Conservation (phyloP, 305 asterid species). For the Fraxinus ornus region DNA sequence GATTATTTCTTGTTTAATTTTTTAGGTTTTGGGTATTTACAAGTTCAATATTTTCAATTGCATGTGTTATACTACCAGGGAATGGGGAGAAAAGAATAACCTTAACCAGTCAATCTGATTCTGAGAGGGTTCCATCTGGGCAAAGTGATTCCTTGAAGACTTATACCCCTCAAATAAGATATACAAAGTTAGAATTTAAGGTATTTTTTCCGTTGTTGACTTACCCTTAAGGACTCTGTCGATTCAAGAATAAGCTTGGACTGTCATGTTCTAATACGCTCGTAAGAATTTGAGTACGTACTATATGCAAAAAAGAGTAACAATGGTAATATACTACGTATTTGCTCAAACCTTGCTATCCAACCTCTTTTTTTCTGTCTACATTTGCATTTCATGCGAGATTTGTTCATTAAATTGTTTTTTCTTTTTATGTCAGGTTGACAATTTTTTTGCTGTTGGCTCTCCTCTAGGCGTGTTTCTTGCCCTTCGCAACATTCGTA, state of each 20-base stretch:
- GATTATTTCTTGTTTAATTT: slow-evolving; percentile 8
- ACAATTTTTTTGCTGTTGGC: slow-evolving; percentile 53
- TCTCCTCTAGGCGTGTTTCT: slow-evolving; percentile 63
- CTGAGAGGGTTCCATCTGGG: slow-evolving; percentile 37
- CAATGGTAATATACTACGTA: background rate
- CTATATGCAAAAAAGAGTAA: background rate
- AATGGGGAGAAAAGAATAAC: slow-evolving; percentile 32
- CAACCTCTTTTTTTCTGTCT: background rate
- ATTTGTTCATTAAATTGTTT: background rate
- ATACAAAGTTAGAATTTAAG: slow-evolving; percentile 82
- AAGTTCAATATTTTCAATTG: slow-evolving; percentile 19
- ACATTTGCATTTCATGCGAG: background rate
- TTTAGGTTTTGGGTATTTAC: background rate
- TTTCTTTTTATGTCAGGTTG: slow-evolving; percentile 37
- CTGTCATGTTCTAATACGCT: background rate
- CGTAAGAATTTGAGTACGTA: background rate
- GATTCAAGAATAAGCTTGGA: background rate
- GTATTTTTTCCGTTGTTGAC: slow-evolving; percentile 34
- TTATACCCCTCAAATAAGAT: slow-evolving; percentile 72
- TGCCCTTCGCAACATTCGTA: slow-evolving; percentile 54
- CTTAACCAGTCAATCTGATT: slow-evolving; percentile 33
- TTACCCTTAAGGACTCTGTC: background rate
- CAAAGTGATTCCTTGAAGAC: slow-evolving; percentile 49
- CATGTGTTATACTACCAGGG: slow-evolving; percentile 40
- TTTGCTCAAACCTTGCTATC: background rate